phyloP scores from a whole-genome alignment of 1,284 basidiomycete species.

The Lentinula novae-zelandiae region DNA sequence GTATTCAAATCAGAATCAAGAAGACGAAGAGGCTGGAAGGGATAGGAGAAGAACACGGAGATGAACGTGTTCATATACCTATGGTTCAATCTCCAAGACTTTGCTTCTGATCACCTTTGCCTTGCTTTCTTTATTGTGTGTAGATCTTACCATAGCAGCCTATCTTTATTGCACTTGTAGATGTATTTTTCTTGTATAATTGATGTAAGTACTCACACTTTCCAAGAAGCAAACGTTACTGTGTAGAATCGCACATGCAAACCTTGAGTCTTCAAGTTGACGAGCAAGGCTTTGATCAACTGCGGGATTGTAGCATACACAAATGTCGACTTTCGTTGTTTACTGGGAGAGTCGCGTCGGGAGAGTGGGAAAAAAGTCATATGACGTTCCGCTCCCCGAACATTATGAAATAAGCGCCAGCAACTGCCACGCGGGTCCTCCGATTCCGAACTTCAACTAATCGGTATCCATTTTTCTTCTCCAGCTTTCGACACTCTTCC shows the following conservation, averaged over 20 bases:
- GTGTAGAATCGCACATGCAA: too few relatives aligned
- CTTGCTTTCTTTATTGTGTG: not conserved
- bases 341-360: not conserved
- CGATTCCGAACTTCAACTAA: not conserved
- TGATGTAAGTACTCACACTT: too few relatives aligned
- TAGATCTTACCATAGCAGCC: not conserved
- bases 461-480: not conserved
- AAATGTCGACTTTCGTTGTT: too few relatives aligned
- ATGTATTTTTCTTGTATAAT: not conserved
- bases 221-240: too few relatives aligned
- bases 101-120: not conserved
- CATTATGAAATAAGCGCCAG: not conserved
- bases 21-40: not conserved
- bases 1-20: slow-evolving; percentile 19
- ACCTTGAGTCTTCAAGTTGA: too few relatives aligned
- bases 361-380: not conserved
- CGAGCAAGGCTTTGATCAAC: too few relatives aligned
- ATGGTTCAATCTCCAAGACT: not conserved
- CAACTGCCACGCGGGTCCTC: not conserved
- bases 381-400: not conserved
- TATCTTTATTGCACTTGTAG: not conserved
- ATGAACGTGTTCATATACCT: not conserved
- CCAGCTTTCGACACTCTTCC: not conserved
- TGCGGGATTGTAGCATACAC: too few relatives aligned
- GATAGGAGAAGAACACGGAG: not conserved